Base-by-base conservation (phyloP, 202 grass and related monocot genomes). In the Schoenoplectus tabernaemontani region DNA sequence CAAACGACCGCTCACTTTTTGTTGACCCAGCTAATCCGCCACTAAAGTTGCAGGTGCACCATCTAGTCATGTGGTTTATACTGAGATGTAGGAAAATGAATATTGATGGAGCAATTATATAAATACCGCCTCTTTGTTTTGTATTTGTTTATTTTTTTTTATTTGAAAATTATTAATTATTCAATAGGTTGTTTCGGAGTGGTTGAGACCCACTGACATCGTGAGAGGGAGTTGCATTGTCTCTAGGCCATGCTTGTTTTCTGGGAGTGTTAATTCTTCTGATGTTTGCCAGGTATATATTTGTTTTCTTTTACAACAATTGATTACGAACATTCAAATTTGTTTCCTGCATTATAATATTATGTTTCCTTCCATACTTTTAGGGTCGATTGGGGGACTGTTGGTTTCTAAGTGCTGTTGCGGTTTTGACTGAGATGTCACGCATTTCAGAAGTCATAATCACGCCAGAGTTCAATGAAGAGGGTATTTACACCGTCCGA, bases 391-490 rank as follows among this genome's bases (percentile, higher is more conserved):
- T 99, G 81, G 96, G 96, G 54, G 96, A 99, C 86, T 99, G 96
- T 80, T 99, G 96, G 96, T 99, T 99, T 79, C 77, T 99, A 72
- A 99, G 96, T 82, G 96, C 92, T 72, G 96, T 99, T 53, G 96
- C 96, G 64, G 96, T 99, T 86, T 79, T 99, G 71, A 92, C 92
- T 28, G 96, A 99, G 78, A 85, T 83, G 75, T 92, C 91, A 80
- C 88, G 86, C 23, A 92, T 99, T 89, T 93, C 88, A 78, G 92
- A 99, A 91, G 96, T 99, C 81, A 99, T 99, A 95, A 99, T 99
- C 16, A 99, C 96, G 66, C 91, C 90, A 37, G 90, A 89, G 57
- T 99, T 90, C 75, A 99, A 99, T 23, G 96, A 95, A 84, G 96
- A 95, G 89, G 96, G 96, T 47, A 93, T 99, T 47, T 99, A 99